A percentile compares a stretch with the other conserved stretches of the same genome.
Evolutionary conservation across 306 rosid species (phyloP).

Genomic region (Cotoneaster glaucophyllus): DNA sequence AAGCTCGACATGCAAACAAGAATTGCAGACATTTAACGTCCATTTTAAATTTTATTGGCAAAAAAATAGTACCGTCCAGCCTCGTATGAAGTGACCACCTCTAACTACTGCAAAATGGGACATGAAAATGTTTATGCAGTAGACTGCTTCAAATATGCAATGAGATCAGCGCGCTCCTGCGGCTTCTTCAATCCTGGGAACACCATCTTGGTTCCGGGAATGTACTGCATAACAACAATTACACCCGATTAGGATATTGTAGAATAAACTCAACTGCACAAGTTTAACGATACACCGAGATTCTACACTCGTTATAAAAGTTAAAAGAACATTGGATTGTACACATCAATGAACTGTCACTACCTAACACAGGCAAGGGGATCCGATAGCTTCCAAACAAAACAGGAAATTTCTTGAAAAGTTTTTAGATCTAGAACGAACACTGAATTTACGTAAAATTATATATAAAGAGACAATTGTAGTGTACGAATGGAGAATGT

Average conservation of each 20-base stretch:
- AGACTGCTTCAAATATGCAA: conserved; percentile 78
- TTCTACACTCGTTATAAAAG: not conserved
- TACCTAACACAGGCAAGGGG: not conserved
- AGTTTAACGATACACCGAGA: too few species aligned
- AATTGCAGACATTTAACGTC: conserved; percentile 37
- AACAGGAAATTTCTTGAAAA: not conserved
- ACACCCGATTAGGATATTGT: not conserved
- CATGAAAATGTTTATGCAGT: conserved; percentile 35
- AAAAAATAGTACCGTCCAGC: conserved; percentile 35
- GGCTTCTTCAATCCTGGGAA: conserved; percentile 97
- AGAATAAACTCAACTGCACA: not conserved
- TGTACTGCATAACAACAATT: conserved; percentile 49
- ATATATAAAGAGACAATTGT: not conserved
- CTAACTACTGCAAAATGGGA: conserved; percentile 37
- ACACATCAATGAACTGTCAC: not conserved
- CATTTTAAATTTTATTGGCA: conserved; percentile 36
- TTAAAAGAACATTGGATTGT: not conserved
- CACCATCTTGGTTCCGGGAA: conserved; percentile 98
- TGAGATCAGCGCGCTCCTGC: conserved; percentile 88
- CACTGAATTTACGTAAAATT: not conserved
- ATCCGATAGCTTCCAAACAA: not conserved
- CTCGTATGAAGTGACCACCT: conserved; percentile 18
- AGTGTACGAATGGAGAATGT: not conserved
- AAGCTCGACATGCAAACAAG: conserved; percentile 29
- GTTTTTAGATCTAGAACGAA: not conserved